Base-by-base conservation (phyloP, 805 yeast genomes). In the Suhomyces emberorum region DNA sequence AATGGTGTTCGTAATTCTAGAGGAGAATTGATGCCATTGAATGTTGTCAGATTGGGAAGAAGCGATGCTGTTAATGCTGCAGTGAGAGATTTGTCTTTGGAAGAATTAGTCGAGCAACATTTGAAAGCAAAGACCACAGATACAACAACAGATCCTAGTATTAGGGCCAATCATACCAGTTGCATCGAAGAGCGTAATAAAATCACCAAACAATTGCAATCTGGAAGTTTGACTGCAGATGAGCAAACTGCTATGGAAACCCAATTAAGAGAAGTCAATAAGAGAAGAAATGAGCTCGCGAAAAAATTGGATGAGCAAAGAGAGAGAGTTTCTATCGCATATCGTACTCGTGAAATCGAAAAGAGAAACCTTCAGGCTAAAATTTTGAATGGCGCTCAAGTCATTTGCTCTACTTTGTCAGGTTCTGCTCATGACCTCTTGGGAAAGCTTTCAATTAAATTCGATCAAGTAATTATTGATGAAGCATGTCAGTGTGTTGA, bases 401-500 rank as follows among this genome's bases (percentile, higher is more conserved):
- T 93, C 30, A 84, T 91, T 12, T 93, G 98, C 53, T 74, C 97
- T 0, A 91, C 98, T 0, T 66, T 91, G 22, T 89, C 97, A 0
- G 98, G 97, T 19, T 79, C 96, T 3, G 96, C 98, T 0, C 96
- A 88, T 63, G 93, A 86, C 44, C 77, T 88, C 41, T 70, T 91
- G 27, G 79, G 88, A 0, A 72, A 79, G 28, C 63, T 91, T 54
- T 79, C 88, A 7, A 73, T 88, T 51, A 75, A 76, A 28, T 91
- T 93, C 55, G 95, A 85, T 32, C 87, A 95, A 3, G 97, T 93
- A 2, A 81, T 91, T 34, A 82, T 91, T 42, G 98, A 91, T 65
- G 98, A 91, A 59, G 98, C 98, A 2, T 95, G 97, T 48, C 98
- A 91, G 60, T 84, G 95, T 77, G 89, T 93, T 26, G 98, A 91